Evolutionary conservation across 768 basidiomycete species (phyloP).

Genomic region (Hericium erinaceus): DNA sequence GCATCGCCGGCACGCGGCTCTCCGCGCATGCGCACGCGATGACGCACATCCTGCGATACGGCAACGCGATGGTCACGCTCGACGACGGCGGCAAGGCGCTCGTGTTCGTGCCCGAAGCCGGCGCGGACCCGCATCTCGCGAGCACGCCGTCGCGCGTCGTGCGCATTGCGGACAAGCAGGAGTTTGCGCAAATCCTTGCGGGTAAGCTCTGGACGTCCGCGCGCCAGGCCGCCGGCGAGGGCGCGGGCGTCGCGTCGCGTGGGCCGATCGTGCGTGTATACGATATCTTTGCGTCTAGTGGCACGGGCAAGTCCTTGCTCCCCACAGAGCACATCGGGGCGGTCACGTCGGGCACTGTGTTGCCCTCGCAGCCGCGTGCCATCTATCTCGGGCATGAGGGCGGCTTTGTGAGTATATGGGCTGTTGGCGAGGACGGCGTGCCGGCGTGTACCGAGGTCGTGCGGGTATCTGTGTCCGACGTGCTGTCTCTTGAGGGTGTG

Average conservation of each 20-base stretch:
- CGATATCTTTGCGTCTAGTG: slow-evolving; percentile 58
- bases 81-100: slow-evolving; percentile 87
- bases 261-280: slow-evolving; percentile 75
- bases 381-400: slow-evolving; percentile 91
- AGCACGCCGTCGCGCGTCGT: slow-evolving; percentile 45
- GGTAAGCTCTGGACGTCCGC: slow-evolving; percentile 80
- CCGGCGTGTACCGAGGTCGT: slow-evolving; percentile 66
- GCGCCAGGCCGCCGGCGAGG: slow-evolving; percentile 33
- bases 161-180: slow-evolving; percentile 73
- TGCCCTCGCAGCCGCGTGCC: slow-evolving; percentile 55
- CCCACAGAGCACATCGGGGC: slow-evolving; percentile 71
- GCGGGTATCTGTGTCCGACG: slow-evolving; percentile 73
- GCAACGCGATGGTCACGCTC: slow-evolving; percentile 62
- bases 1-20: slow-evolving; percentile 46
- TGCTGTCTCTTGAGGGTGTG: slow-evolving; percentile 79
- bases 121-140: slow-evolving; percentile 25
- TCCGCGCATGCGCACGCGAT: slow-evolving; percentile 60
- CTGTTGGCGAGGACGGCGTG: slow-evolving; percentile 39
- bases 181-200: slow-evolving; percentile 65
- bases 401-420: slow-evolving; percentile 84
- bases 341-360: slow-evolving; percentile 70
- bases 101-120: slow-evolving; percentile 49
- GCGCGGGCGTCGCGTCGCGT: slow-evolving; percentile 32
- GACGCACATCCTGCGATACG: slow-evolving; percentile 65
- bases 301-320: slow-evolving; percentile 41